Evolutionary conservation across 1,284 basidiomycete genomes (phyloP), one percentile per base, ranked within the genome.

Genomic region (Leccinum pseudoinsigne): DNA sequence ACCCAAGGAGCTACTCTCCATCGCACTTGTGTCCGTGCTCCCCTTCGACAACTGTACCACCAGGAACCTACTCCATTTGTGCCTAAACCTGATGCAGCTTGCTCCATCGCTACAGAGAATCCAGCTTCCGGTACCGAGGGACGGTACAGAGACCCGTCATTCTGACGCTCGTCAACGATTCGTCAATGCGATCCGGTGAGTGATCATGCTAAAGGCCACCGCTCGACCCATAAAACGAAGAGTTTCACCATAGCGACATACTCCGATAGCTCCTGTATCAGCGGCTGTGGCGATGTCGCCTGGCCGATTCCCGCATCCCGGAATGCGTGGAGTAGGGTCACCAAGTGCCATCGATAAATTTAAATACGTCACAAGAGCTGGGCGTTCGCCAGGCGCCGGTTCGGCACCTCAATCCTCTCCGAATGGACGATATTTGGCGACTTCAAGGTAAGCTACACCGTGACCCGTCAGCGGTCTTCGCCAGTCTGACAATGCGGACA

Each of bases 361-460:
- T 92, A 67, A 80, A 81, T 61, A 76, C 83, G 14, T 85, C 83
- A 0, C 85, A 91, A 68, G 86, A 87, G 55, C 55, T 74, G 61
- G 63, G 59, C 2, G 74, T 68, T 38, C 73, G 74, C 12, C 71
- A 72, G 51, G 78, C 76, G 6, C 72, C 78, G 26, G 77, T 79
- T 14, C 70, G 78, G 40, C 78, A 79, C 60, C 68, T 79, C 77
- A 79, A 47, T 79, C 79, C 62, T 79, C 78, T 50, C 79, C 79
- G 1, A 78, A 77, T 57, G 77, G 77, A 51, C 71, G 71, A 60
- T 79, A 74, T 58, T 57, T 79, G 62, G 77, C 77, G 5, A 79
- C 79, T 12, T 78, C 76, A 7, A 78, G 74, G 74, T 68, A 42
- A 18, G 66, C 45, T 12, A 18, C 10, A 26, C 21, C 18, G 26